Evolutionary conservation across 805 yeast species (phyloP), one percentile per base, ranked within the genome.

Genomic region (Candida boleticola): DNA sequence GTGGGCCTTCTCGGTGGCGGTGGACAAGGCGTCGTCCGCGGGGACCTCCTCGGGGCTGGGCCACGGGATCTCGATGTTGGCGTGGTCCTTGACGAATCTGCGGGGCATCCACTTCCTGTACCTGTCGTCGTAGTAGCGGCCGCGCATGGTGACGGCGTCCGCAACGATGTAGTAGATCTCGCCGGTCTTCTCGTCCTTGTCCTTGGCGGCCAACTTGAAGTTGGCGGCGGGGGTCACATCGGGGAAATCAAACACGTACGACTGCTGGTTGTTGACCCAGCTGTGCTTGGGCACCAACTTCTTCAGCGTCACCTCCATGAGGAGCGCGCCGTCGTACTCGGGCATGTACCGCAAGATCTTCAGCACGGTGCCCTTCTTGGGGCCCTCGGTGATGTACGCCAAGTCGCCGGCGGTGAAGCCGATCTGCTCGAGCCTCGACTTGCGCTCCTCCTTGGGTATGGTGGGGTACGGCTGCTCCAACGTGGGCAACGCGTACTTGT

Each of bases 61-160:
- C 95, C 96, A 92, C 41, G 97, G 97, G 39, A 90, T 82, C 48
- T 81, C 77, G 40, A 88, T 68, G 40, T 80, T 76, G 32, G 76
- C 79, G 52, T 84, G 82, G 51, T 85, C 82, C 48, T 76, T 77
- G 20, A 90, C 88, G 51, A 80, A 78, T 63, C 98, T 79, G 45
- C 78, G 79, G 23, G 95, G 95, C 69, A 88, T 65, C 74, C 83
- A 77, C 54, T 73, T 73, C 58, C 82, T 83, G 62, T 83, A 82
- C 50, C 83, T 79, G 35, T 77, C 79, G 57, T 89, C 96, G 61
- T 77, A 92, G 57, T 85, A 83, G 39, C 70, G 64, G 18, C 87
- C 95, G 39, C 76, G 76, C 57, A 81, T 80, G 22, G 74, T 80
- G 16, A 92, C 58, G 35, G 81, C 80, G 52, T 86, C 85, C 21